Evolutionary conservation across 495 filamentous ascomycete species (phyloP).

Genomic region (Opeltia flavorubescens): DNA sequence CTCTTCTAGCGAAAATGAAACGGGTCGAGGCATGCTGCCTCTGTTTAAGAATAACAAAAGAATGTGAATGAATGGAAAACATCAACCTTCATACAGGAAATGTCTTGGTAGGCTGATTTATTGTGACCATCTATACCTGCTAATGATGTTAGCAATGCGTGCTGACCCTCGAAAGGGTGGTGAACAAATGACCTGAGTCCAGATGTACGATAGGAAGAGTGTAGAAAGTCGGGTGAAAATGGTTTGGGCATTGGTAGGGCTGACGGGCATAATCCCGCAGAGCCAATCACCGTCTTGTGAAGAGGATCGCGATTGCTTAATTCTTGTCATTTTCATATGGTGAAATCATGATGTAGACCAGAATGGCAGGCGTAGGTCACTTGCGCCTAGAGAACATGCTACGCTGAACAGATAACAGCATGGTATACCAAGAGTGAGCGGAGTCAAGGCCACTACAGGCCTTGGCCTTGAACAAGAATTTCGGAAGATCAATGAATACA

Average conservation of each 20-base stretch:
- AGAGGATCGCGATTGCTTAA: not conserved
- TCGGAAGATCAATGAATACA: constrained; percentile 64
- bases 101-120: too few relatives aligned
- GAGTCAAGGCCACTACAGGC: constrained; percentile 37
- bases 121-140: too few relatives aligned
- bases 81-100: too few relatives aligned
- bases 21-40: constrained; percentile 6
- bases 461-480: constrained; percentile 54
- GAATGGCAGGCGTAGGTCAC: not conserved
- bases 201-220: too few relatives aligned
- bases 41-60: not conserved
- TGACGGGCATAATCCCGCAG: too few relatives aligned
- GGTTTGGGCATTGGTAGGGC: too few relatives aligned
- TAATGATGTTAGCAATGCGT: too few relatives aligned
- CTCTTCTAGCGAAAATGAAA: constrained; percentile 6
- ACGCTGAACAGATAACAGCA: not conserved
- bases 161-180: too few relatives aligned
- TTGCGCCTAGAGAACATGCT: too few relatives aligned
- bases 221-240: too few relatives aligned
- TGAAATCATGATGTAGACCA: not conserved
- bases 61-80: constrained; percentile 4
- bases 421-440: not conserved
- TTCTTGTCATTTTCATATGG: not conserved
- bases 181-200: too few relatives aligned
- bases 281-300: too few relatives aligned